Conservation (phyloP, 257 asterid genomes). For the Oldenlandia corymbosa region DNA sequence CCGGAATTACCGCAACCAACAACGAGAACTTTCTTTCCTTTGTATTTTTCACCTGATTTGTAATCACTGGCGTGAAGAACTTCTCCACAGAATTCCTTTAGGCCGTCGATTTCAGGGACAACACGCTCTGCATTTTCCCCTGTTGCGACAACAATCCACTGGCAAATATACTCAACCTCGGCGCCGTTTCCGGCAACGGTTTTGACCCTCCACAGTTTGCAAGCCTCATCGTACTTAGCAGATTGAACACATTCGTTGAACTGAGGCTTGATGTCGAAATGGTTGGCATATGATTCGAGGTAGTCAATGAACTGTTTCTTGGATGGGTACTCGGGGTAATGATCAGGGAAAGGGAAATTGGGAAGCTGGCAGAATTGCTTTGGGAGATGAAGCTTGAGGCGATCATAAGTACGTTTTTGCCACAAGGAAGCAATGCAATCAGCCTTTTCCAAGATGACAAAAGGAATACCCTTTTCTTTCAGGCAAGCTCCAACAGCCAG, state of each 20-base stretch:
- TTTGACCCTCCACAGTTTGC: slow-evolving; percentile 60
- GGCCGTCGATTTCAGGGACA: slow-evolving; percentile 69
- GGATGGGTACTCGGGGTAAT: slow-evolving; percentile 72
- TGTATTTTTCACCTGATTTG: slow-evolving; percentile 57
- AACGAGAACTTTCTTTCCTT: slow-evolving; percentile 74
- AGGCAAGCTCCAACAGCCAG: slow-evolving; percentile 91
- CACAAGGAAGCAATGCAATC: slow-evolving; percentile 90
- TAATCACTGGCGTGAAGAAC: slow-evolving; percentile 74
- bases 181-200: slow-evolving; percentile 29
- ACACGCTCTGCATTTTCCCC: slow-evolving; percentile 79
- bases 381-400: slow-evolving; percentile 78
- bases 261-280: slow-evolving; percentile 54
- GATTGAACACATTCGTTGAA: slow-evolving; percentile 65
- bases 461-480: slow-evolving; percentile 58
- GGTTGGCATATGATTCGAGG: slow-evolving; percentile 53
- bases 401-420: slow-evolving; percentile 84
- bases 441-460: slow-evolving; percentile 57
- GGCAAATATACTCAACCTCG: slow-evolving; percentile 80
- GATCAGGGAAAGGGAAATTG: slow-evolving; percentile 59
- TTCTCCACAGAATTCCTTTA: slow-evolving; percentile 57
- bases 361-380: slow-evolving; percentile 80
- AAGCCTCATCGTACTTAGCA: slow-evolving; percentile 68
- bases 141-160: slow-evolving; percentile 81
- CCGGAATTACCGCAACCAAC: slow-evolving; percentile 93
- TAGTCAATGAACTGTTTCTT: slow-evolving; percentile 66